Base-by-base conservation (phyloP, 2,329 filamentous ascomycete species). In the Aspergillus thermomutatus region DNA sequence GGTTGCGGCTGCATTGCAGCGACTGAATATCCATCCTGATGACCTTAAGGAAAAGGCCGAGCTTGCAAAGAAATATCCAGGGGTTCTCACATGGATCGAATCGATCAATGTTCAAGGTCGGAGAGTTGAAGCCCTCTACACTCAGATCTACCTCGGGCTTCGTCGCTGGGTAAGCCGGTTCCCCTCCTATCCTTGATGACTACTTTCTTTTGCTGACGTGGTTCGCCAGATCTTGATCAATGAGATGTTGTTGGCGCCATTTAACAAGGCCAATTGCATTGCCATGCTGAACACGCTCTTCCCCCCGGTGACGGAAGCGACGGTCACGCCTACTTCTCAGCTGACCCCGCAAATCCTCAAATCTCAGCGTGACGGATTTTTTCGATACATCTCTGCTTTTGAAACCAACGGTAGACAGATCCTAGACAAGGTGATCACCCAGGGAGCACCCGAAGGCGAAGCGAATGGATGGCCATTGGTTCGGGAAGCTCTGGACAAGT, bases 241-340 rank as follows among this genome's bases (percentile, higher is more conserved):
- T 64, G 85, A 88, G 64, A 79, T 88, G 64, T 81, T 83, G 26
- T 75, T 86, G 28, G 75, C 80, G 31, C 84, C 84, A 0, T 86
- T 85, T 72, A 84, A 84, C 75, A 87, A 86, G 69, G 79, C 82
- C 64, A 87, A 87, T 68, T 87, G 85, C 66, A 78, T 87, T 60
- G 86, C 84, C 53, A 85, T 88, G 80, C 80, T 88, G 51, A 88
- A 88, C 72, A 88, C 85, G 9, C 76, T 88, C 28, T 84, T 87
- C 60, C 86, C 86, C 7, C 84, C 86, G 2, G 76, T 81, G 45
- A 75, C 77, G 46, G 70, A 72, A 11, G 70, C 72, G 23, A 71
- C 72, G 48, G 64, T 65, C 17, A 75, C 76, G 46, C 82, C 81
- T 4, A 83, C 82, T 9, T 72, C 78, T 27, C 78, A 82, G 52